Percentiles rank a stretch among this genome's conserved stretches.
Conservation (phyloP, 306 rosid species). For the Pachyrhizus erosus region DNA sequence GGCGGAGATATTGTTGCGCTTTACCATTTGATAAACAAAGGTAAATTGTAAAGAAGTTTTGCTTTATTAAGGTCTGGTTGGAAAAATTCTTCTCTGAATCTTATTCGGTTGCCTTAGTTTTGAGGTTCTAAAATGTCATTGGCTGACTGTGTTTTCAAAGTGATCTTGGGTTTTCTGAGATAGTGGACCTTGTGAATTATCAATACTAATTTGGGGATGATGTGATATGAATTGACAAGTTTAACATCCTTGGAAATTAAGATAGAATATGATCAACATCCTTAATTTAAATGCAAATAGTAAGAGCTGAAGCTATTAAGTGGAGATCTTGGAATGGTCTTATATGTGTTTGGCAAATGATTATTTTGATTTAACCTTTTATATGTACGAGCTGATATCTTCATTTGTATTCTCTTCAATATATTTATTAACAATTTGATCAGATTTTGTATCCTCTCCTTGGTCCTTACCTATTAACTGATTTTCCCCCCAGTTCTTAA, state of each 20-base stretch:
- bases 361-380: neutral
- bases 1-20: constrained; percentile 92
- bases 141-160: neutral
- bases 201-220: constrained; percentile 17
- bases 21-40: constrained; percentile 61
- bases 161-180: neutral
- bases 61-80: neutral
- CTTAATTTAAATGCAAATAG: neutral
- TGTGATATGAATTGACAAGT: neutral
- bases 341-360: neutral
- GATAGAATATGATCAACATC: neutral
- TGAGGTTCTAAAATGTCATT: constrained; percentile 4
- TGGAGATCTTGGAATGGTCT: neutral
- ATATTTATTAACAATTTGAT: neutral
- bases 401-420: constrained; percentile 13
- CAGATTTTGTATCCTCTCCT: constrained; percentile 5
- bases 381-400: neutral
- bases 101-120: neutral
- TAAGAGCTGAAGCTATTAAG: neutral
- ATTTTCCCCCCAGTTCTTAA: neutral
- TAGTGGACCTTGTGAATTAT: neutral
- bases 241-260: neutral
- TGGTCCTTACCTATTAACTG: neutral
- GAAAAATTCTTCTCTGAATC: neutral
- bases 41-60: constrained; percentile 39